phyloP scores from a whole-genome alignment of 768 basidiomycete genomes.

The Aureoboletus auriporus region DNA sequence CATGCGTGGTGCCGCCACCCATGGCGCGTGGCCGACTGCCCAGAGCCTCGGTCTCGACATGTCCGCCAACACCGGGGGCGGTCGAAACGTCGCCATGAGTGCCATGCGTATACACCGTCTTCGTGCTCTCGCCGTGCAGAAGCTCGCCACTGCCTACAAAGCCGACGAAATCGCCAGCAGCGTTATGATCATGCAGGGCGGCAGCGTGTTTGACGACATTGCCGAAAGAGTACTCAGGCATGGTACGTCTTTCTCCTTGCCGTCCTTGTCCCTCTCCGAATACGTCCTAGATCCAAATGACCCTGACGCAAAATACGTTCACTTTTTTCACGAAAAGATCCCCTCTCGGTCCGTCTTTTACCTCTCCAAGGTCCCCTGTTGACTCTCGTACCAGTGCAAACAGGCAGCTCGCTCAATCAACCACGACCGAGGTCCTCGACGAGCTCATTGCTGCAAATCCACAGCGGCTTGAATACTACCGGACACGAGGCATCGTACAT shows the following conservation, averaged over 20 bases:
- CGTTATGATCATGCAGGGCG: constrained; percentile 94
- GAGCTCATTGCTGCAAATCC: constrained; percentile 72
- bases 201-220: constrained; percentile 89
- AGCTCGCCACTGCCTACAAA: constrained; percentile 81
- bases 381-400: constrained; percentile 19
- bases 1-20: constrained; percentile 42
- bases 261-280: not conserved
- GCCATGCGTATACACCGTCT: constrained; percentile 80
- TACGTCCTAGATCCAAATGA: constrained; percentile 61
- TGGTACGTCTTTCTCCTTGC: constrained; percentile 35
- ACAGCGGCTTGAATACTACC: constrained; percentile 77
- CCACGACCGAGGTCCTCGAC: constrained; percentile 73
- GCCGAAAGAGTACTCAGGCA: constrained; percentile 79
- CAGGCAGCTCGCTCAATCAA: constrained; percentile 84
- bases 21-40: constrained; percentile 56
- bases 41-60: constrained; percentile 64
- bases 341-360: constrained; percentile 69
- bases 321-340: constrained; percentile 95
- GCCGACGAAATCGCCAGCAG: constrained; percentile 89
- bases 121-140: constrained; percentile 79
- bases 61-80: constrained; percentile 48
- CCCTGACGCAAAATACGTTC: constrained; percentile 79
- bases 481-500: constrained; percentile 88
- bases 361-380: constrained; percentile 4
- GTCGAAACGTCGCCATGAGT: constrained; percentile 79